Base-by-base conservation (phyloP, 2,329 filamentous ascomycete genomes). In the Scleromitrula shiraiana region DNA sequence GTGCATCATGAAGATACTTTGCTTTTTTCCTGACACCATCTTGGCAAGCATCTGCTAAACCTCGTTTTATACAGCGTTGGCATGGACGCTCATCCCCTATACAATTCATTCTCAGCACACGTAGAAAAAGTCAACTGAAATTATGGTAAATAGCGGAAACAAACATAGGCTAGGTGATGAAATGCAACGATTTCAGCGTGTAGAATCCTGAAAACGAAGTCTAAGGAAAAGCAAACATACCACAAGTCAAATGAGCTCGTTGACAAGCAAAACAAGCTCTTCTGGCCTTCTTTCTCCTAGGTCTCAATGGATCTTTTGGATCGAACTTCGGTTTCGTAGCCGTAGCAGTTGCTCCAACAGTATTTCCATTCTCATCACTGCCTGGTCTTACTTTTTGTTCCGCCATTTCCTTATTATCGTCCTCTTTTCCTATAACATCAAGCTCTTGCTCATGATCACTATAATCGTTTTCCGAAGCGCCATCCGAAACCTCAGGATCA, bases 1-100 rank as follows among this genome's bases (percentile, higher is more conserved):
- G 90, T 22, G 91, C 89, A 74, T 97, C 93, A 63, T 97, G 90
- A 49, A 98, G 85, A 67, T 98, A 98, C 67, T 98, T 98, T 44
- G 93, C 93, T 75, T 97, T 98, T 69, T 98, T 98, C 54, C 93
- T 85, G 43, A 97, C 89, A 46, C 93, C 93, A 64, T 98, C 93
- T 66, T 95, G 89, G 63, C 93, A 98, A 52, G 81, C 81, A 65
- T 95, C 89, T 61, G 89, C 86, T 19, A 97, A 78, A 38, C 88
- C 88, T 59, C 93, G 84, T 68, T 96, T 96, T 59, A 97, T 88
- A 66, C 93, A 98, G 62, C 93, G 77, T 62, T 89, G 81, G 65
- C 93, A 98, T 45, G 93, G 93, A 59, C 93, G 79, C 67, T 98
- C 91, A 65, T 98, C 93, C 61, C 91, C 93, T 97, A 63, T 43